phyloP scores from a whole-genome alignment of 352 stramenopile genomes.

The Phytophthora syringae region DNA sequence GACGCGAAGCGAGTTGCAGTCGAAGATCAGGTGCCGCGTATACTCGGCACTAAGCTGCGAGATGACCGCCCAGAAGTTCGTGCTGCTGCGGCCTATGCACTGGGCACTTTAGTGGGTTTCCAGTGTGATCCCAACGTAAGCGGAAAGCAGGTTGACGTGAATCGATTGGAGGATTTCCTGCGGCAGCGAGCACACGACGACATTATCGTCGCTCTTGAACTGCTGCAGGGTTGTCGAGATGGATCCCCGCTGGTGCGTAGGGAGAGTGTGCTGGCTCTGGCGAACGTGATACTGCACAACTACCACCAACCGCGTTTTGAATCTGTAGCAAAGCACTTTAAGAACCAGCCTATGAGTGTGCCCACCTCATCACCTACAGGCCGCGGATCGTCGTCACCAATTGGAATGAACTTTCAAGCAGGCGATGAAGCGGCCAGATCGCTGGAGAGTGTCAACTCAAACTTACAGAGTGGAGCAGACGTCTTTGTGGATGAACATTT shows the following conservation, averaged over 20 bases:
- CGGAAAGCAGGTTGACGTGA: slow-evolving; percentile 51
- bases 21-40: slow-evolving; percentile 85
- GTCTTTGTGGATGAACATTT: slow-evolving; percentile 55
- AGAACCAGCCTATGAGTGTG: slow-evolving; percentile 48
- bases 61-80: slow-evolving; percentile 92
- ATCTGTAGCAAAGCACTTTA: slow-evolving; percentile 81
- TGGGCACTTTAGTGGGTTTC: slow-evolving; percentile 92
- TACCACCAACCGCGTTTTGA: slow-evolving; percentile 89
- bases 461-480: slow-evolving; percentile 25
- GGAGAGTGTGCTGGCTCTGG: slow-evolving; percentile 85
- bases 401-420: slow-evolving; percentile 12
- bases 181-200: slow-evolving; percentile 66
- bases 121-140: slow-evolving; percentile 67
- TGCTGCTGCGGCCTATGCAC: slow-evolving; percentile 92
- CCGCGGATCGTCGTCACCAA: slow-evolving; percentile 8
- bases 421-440: slow-evolving; percentile 16
- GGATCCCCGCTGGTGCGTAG: slow-evolving; percentile 84
- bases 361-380: slow-evolving; percentile 4
- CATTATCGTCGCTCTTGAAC: slow-evolving; percentile 71
- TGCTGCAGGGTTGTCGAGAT: slow-evolving; percentile 76
- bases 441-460: slow-evolving; percentile 14
- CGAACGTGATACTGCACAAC: slow-evolving; percentile 87
- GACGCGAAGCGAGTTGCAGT: slow-evolving; percentile 88
- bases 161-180: slow-evolving; percentile 68
- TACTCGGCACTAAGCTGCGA: slow-evolving; percentile 81